phyloP scores from a whole-genome alignment of 2,329 filamentous ascomycete species.

The Trichoderma atroviride region DNA sequence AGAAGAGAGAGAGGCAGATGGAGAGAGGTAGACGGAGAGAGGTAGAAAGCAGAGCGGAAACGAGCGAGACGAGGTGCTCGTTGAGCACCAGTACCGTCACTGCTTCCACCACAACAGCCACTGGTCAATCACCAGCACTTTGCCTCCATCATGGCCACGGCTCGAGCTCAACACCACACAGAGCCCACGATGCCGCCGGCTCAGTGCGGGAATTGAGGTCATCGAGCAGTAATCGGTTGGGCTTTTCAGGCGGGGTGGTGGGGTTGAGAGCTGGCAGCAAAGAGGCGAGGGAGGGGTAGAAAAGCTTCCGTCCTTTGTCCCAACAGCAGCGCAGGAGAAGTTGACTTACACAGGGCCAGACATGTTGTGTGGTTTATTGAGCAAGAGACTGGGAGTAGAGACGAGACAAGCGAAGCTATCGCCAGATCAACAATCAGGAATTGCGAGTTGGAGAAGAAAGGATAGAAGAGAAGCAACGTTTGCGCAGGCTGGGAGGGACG shows the following conservation, averaged over 20 bases:
- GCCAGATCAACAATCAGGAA: neutral
- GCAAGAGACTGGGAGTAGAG: neutral
- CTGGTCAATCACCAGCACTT: neutral
- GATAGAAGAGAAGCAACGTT: constrained; percentile 15
- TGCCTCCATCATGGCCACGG: neutral
- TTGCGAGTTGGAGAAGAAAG: neutral
- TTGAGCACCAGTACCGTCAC: neutral
- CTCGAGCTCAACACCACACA: constrained; percentile 22
- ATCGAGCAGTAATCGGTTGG: constrained; percentile 30
- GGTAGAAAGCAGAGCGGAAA: neutral
- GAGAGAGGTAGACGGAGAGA: neutral
- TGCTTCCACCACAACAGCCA: neutral
- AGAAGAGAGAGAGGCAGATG: neutral
- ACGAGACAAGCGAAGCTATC: neutral
- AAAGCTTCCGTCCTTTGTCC: constrained; percentile 23
- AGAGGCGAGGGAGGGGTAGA: constrained; percentile 31
- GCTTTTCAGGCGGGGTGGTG: constrained; percentile 44
- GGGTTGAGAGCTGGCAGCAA: constrained; percentile 38
- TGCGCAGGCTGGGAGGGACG: constrained; percentile 20
- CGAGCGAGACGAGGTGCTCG: neutral
- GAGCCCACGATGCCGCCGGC: constrained; percentile 32
- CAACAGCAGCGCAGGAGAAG: constrained; percentile 10
- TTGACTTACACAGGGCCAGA: constrained; percentile 69
- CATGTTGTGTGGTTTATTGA: constrained; percentile 49
- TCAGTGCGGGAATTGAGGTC: constrained; percentile 43